Evolutionary conservation across 768 basidiomycete genomes (phyloP), one percentile per base, ranked within the genome.

Genomic region (Hydnomerulius pinastri): DNA sequence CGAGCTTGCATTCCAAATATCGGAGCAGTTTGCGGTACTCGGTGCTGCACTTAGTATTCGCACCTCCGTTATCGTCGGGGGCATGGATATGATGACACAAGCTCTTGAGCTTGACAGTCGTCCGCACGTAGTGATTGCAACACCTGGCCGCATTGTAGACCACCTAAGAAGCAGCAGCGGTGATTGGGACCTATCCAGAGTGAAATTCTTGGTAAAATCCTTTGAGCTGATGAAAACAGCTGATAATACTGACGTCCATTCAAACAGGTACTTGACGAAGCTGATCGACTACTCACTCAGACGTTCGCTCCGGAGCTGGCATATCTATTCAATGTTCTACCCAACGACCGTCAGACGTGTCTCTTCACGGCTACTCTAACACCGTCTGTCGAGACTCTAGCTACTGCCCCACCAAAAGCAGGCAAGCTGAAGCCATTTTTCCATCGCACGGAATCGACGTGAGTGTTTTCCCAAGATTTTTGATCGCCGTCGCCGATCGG

Each of bases 61-160:
- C 25, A 96, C 93, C 8, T 81, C 88, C 9, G 93, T 98, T 7
- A 75, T 98, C 27, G 94, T 98, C 2, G 97, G 97, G 15, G 97
- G 97, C 5, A 96, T 99, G 92, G 97, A 99, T 61, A 96, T 96
- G 87, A 92, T 97, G 77, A 67, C 83, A 1, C 97, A 99, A 66
- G 92, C 96, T 0, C 74, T 91, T 15, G 93, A 95, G 61, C 81
- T 99, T 12, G 77, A 79, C 2, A 82, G 85, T 55, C 81, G 89
- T 35, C 97, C 97, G 0, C 97, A 98, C 65, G 79, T 99, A 30
- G 86, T 98, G 20, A 85, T 99, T 39, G 97, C 95, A 7, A 99
- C 97, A 0, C 97, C 97, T 3, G 97, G 97, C 2, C 82, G 97
- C 17, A 83, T 99, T 18, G 91, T 94, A 3, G 97, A 99, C 69